Evolutionary conservation across 257 asterid genomes (phyloP), one percentile per base, ranked within the genome.

Genomic region (Oldenlandia corymbosa): DNA sequence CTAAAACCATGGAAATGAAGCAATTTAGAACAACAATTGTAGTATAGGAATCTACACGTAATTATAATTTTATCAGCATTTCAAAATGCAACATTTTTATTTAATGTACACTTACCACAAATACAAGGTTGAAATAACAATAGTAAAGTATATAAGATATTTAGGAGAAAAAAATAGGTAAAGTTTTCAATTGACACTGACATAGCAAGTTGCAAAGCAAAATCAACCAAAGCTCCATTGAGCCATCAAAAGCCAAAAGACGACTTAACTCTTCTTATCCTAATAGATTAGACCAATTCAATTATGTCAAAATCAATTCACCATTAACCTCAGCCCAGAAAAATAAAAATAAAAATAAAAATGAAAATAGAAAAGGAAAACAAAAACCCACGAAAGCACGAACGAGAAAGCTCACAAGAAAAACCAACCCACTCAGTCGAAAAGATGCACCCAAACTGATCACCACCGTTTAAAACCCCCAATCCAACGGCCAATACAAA

Each of bases 401-500:
- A 34, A 66, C 5, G 5, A n/a, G 56, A 23, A 20, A 30, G 55
- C 26, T 10, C 31, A 26, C 9, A 42, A 34, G 39, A 9, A 34
- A 34, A 34, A 34, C 4, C 4, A 34, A 56, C 65, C 50, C 13
- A 16, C 45, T 74, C 69, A 51, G 27, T 57, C 0, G 0, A n/a
- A 45, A 52, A 43, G 11, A 57, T 10, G 46, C 62, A 56, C 42
- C 43, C 45, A 14, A 27, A 10, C 20, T 20, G 42, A 68, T 72
- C 66, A 21, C 20, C 6, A 62, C 70, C 75, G 67, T 71, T 32
- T 21, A 63, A 67, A 49, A 34, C 39, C 14, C 26, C 51, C 26
- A 28, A 74, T 77, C 71, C 13, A 12, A 76, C 71, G 83, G 83
- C n/a, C 58, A 3, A 0, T 16, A 72, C 34, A 37, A 63, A 79